phyloP scores from a whole-genome alignment of 352 stramenopile genomes.

The Globisporangium parvum region DNA sequence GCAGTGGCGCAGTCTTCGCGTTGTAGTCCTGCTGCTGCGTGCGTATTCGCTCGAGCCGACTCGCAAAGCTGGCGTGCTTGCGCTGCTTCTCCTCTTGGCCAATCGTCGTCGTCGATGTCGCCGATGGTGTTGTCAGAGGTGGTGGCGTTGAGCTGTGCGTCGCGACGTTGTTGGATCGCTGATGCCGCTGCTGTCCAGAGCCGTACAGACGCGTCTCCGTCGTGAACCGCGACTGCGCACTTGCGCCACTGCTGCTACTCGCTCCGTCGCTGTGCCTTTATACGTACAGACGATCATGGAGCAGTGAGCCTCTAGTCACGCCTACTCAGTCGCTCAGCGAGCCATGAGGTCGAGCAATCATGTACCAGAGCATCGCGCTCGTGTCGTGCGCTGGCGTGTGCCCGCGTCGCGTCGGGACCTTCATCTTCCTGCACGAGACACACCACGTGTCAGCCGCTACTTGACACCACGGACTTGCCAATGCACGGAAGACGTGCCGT shows the following conservation, averaged over 20 bases:
- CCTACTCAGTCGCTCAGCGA: neutral
- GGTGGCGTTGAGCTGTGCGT: neutral
- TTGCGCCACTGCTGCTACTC: neutral
- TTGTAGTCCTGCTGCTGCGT: conserved; percentile 32
- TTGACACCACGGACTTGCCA: neutral
- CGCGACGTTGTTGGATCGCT: neutral
- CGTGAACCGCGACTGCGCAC: conserved; percentile 16
- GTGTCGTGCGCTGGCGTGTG: conserved; percentile 32
- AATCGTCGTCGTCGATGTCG: conserved; percentile 8
- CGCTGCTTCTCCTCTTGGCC: conserved; percentile 49
- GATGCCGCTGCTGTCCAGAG: conserved; percentile 11
- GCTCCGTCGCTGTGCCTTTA: conserved; percentile 2
- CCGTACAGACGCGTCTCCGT: conserved; percentile 45
- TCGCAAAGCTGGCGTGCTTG: conserved; percentile 24
- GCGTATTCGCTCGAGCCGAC: conserved; percentile 34
- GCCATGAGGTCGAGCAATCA: neutral
- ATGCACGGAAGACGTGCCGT: conserved; percentile 12
- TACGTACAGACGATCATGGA: neutral
- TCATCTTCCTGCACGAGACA: conserved; percentile 16
- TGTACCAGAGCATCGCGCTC: conserved; percentile 25
- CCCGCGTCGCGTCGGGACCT: conserved; percentile 35
- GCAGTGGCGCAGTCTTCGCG: conserved; percentile 16
- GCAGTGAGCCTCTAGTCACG: neutral
- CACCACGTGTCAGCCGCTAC: no score
- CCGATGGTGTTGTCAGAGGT: neutral